Conservation (phyloP, 345 rosid species). For the Eucalyptus sp. region DNA sequence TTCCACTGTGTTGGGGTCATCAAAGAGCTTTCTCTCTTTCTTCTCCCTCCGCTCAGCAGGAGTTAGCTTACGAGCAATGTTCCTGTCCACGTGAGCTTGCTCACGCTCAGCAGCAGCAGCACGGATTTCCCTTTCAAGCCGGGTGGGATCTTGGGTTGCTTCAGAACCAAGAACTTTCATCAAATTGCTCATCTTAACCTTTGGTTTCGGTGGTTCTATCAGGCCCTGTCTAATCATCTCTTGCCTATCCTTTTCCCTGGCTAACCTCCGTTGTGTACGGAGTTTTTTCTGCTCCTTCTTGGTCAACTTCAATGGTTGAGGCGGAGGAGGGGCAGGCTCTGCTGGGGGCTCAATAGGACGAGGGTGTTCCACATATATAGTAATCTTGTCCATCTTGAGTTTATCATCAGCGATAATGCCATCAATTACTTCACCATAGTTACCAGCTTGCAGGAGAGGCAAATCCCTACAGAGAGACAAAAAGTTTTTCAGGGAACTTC, state of each 20-base stretch:
- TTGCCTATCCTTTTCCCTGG: constrained; percentile 85
- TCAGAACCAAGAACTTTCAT: constrained; percentile 97
- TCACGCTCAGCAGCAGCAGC: constrained; percentile 97
- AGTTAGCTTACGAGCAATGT: constrained; percentile 84
- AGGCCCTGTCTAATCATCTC: constrained; percentile 98
- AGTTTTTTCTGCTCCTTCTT: constrained; percentile 97
- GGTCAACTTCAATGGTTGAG: constrained; percentile 87
- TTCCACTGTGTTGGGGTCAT: constrained; percentile 52
- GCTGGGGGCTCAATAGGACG: constrained; percentile 93
- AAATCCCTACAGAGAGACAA: constrained; percentile 44
- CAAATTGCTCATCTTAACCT: constrained; percentile 89
- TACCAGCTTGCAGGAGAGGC: constrained; percentile 34
- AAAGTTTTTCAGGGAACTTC: neutral
- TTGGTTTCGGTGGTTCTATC: constrained; percentile 83
- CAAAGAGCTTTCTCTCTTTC: constrained; percentile 90
- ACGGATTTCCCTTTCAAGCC: constrained; percentile 86
- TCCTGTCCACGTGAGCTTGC: constrained; percentile 94
- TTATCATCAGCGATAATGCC: constrained; percentile 16
- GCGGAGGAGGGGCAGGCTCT: constrained; percentile 90
- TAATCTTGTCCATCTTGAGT: constrained; percentile 68
- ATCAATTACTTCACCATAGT: constrained; percentile 45
- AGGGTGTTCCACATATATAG: constrained; percentile 85
- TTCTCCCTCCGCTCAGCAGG: constrained; percentile 91
- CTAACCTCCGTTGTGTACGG: constrained; percentile 83
- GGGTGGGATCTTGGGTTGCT: constrained; percentile 98